Evolutionary conservation across 805 yeast genomes (phyloP).

Genomic region (Zygotorulaspora sp.): DNA sequence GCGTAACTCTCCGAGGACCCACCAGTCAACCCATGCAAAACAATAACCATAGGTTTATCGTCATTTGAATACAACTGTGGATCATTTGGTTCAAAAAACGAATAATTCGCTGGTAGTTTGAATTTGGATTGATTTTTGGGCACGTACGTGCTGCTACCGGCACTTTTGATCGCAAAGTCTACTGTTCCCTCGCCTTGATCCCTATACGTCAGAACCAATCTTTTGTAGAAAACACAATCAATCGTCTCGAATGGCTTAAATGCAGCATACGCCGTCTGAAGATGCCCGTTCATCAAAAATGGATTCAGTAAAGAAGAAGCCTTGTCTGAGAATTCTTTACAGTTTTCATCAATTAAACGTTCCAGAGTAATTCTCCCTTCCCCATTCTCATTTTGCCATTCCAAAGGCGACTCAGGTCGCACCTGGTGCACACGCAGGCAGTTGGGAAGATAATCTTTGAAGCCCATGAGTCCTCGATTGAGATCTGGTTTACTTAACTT

Average conservation of each 20-base stretch:
- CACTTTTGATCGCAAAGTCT: slow-evolving; percentile 50
- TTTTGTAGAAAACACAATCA: slow-evolving; percentile 57
- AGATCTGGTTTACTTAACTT: no score
- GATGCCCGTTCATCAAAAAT: slow-evolving; percentile 55
- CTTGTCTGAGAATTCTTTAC: slow-evolving; percentile 44
- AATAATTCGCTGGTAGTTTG: slow-evolving; percentile 21
- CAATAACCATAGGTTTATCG: slow-evolving; percentile 55
- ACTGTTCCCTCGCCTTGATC: slow-evolving; percentile 68
- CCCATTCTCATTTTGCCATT: slow-evolving; percentile 7
- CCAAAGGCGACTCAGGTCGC: slow-evolving; percentile 6
- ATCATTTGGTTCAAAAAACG: slow-evolving; percentile 40
- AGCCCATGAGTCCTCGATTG: neutral
- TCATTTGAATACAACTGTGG: slow-evolving; percentile 31
- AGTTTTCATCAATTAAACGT: slow-evolving; percentile 33
- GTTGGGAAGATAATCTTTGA: slow-evolving; percentile 10
- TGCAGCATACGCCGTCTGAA: slow-evolving; percentile 67
- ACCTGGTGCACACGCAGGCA: slow-evolving; percentile 11
- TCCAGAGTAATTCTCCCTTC: slow-evolving; percentile 15
- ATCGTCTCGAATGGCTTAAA: slow-evolving; percentile 41
- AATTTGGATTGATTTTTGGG: slow-evolving; percentile 38
- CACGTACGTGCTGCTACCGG: slow-evolving; percentile 27
- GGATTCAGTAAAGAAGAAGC: slow-evolving; percentile 52
- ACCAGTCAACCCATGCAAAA: slow-evolving; percentile 76
- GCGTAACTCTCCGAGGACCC: slow-evolving; percentile 81
- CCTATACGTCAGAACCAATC: slow-evolving; percentile 47